Conservation (phyloP, 2,329 filamentous ascomycete genomes). For the Leptodontidium sp. region DNA sequence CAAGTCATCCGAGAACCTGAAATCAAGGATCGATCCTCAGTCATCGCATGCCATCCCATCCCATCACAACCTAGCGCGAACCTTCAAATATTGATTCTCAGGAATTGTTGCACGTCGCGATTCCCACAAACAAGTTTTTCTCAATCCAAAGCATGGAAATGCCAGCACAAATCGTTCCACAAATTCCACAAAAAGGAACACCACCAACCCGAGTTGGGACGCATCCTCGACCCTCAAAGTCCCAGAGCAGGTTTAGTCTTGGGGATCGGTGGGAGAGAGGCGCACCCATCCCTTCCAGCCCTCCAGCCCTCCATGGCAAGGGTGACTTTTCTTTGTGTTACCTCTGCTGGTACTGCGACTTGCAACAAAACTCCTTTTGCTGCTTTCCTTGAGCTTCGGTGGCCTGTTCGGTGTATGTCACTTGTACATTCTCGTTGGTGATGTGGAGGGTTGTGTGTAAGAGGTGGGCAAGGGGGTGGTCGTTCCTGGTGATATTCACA, state of each 20-base stretch:
- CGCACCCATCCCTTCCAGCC: not conserved
- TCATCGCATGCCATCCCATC: not conserved
- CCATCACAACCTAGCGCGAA: conserved; percentile 16
- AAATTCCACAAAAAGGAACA: not conserved
- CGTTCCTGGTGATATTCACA: not conserved
- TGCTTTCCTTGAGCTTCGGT: not conserved
- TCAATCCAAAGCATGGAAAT: conserved; percentile 10
- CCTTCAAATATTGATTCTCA: conserved; percentile 8
- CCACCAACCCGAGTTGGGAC: not conserved
- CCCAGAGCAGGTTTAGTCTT: conserved; percentile 5
- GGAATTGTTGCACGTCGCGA: conserved; percentile 30
- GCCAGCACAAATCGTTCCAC: not conserved
- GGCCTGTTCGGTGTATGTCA: not conserved
- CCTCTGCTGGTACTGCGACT: conserved; percentile 25
- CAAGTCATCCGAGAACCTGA: not conserved
- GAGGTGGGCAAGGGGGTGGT: not conserved
- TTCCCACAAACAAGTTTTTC: conserved; percentile 28
- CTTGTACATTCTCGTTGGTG: not conserved
- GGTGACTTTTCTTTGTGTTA: not conserved
- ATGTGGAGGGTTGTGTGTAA: not conserved
- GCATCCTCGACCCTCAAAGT: conserved; percentile 1
- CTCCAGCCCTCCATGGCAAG: not conserved
- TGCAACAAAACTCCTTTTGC: conserved; percentile 33
- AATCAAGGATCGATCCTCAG: no score
- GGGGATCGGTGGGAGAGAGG: conserved; percentile 1